Base-by-base conservation (phyloP, 2,329 filamentous ascomycete genomes). In the Fusarium sp. region DNA sequence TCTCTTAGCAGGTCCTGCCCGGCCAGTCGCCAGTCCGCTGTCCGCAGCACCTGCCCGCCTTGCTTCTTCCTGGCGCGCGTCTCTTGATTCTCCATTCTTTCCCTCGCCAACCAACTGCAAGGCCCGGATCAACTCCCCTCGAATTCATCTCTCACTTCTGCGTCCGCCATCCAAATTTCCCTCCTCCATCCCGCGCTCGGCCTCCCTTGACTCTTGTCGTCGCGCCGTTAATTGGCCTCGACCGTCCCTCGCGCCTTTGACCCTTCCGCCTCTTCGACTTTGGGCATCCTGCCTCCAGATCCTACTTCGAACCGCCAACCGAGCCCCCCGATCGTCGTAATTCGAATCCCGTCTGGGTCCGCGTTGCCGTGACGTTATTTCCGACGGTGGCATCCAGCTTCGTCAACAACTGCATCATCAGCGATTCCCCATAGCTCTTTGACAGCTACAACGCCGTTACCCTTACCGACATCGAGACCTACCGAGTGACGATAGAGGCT, bases 291-390 rank as follows among this genome's bases (percentile, higher is more conserved):
- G 58, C 57, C 59, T 42, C 60, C 58, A 55, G 56, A 59, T 34
- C 57, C 62, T 65, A 53, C 68, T 63, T 57, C 62, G 54, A 67
- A 44, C 64, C 51, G 29, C 42, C 70, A 62, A 65, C 62, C 63
- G 57, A 71, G 36, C 29, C 34, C 36, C 60, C 54, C 58, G 67
- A 72, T 72, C 71, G 65, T 73, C 61, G 51, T 67, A 74, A 65
- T 62, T 73, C 70, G 69, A 74, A 54, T 62, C 59, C 61, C 54
- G 53, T 61, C 56, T 46, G 27, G 20, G 61, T 46, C 61, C 53
- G 62, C 64, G 72, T 61, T 66, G 60, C 58, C 68, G 71, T 75
- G 73, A 75, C 73, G 72, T 70, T 72, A 68, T 74, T 71, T 67
- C 69, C 72, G 61, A 64, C 64, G 10, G 57, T 60, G 44, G 67